Percentiles rank a stretch among this genome's conserved stretches.
Conservation (phyloP, 2,329 filamentous ascomycete genomes). For the Penicillium italicum region DNA sequence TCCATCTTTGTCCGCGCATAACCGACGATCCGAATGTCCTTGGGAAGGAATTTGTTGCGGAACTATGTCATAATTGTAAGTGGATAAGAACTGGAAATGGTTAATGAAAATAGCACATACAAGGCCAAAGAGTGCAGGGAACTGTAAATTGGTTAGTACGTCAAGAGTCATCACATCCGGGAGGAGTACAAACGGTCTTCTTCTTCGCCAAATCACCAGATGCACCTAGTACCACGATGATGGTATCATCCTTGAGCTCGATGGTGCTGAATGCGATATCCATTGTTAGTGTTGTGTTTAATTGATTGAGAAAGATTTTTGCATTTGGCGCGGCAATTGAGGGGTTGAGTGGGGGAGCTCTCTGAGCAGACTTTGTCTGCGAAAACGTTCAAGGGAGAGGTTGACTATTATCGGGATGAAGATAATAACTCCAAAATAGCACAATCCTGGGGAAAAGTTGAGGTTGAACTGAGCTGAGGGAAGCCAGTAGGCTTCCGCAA, state of each 20-base stretch:
- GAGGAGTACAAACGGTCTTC: conserved; percentile 73
- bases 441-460: conserved; percentile 6
- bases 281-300: conserved; percentile 33
- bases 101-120: conserved; percentile 56
- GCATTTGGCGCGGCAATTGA: conserved; percentile 14
- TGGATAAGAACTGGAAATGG: not conserved
- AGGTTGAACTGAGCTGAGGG: conserved; percentile 7
- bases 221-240: conserved; percentile 92
- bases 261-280: conserved; percentile 60
- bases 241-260: conserved; percentile 98
- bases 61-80: conserved; percentile 56
- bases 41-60: conserved; percentile 96
- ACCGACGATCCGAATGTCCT: conserved; percentile 94
- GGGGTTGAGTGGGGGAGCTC: conserved; percentile 17
- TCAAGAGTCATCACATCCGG: conserved; percentile 5
- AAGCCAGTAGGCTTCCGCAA: conserved; percentile 15
- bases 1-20: conserved; percentile 99
- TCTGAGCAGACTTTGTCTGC: not conserved
- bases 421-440: not conserved
- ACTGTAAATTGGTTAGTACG: conserved; percentile 52
- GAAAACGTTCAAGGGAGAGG: not conserved
- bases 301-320: conserved; percentile 15
- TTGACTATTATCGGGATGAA: not conserved
- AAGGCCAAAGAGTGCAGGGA: conserved; percentile 93
- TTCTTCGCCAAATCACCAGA: conserved; percentile 99